These are phyloP conservation scores for Taphrina communis DNA, from an alignment of 1,139 yeast species.

Conservation along the genomic window DNA sequence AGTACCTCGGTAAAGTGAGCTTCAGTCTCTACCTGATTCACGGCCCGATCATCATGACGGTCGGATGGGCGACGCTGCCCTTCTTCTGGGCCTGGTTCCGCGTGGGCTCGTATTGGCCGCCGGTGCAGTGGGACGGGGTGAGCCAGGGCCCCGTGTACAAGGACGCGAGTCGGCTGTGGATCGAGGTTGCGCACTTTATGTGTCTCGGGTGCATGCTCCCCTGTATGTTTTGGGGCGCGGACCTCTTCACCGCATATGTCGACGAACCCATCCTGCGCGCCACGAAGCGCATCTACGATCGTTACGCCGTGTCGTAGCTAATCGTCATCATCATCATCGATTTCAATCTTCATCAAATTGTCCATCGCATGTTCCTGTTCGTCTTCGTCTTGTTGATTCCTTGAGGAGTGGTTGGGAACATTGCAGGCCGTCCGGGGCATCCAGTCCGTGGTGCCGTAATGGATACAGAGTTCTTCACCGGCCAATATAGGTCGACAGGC, in stretches of 20 bases:
- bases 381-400: not conserved
- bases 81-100: conserved; percentile 24
- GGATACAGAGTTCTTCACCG: conserved; percentile 13
- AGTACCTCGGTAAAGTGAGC: conserved; percentile 26
- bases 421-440: not conserved
- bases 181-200: conserved; percentile 26
- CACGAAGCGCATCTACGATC: conserved; percentile 21
- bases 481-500: not conserved
- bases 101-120: conserved; percentile 29
- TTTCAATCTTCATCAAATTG: conserved; percentile 5
- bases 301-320: conserved; percentile 6
- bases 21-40: conserved; percentile 34
- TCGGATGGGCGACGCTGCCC: conserved; percentile 27
- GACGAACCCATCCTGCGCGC: conserved; percentile 32
- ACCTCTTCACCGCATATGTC: conserved; percentile 18
- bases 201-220: conserved; percentile 26
- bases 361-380: not conserved
- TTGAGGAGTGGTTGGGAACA: not conserved
- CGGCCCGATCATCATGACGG: conserved; percentile 25
- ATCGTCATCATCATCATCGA: too few relatives aligned
- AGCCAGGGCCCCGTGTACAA: conserved; percentile 9
- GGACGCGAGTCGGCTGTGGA: conserved; percentile 14
- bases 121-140: conserved; percentile 19
- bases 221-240: conserved; percentile 30
- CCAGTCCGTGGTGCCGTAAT: conserved; percentile 10